Evolutionary conservation across 768 basidiomycete species (phyloP).

Genomic region (Leucosporidium yakuticum): DNA sequence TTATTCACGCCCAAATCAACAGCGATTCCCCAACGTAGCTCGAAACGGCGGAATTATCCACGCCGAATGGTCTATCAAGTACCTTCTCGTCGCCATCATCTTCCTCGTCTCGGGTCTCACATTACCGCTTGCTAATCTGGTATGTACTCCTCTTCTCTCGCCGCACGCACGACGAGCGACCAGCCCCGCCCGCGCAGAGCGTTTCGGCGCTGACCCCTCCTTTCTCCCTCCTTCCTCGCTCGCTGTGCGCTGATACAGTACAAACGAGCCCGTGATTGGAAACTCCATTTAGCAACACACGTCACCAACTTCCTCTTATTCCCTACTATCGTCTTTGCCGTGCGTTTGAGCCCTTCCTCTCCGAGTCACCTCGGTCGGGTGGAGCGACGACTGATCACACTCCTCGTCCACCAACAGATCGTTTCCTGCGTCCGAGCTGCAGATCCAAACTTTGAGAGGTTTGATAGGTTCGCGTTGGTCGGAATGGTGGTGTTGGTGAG

Average conservation of each 20-base stretch:
- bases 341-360: constrained; percentile 18
- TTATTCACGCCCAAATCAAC: constrained; percentile 24
- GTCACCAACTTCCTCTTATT: constrained; percentile 41
- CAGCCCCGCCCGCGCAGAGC: background rate
- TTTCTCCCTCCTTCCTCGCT: background rate
- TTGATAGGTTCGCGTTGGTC: constrained; percentile 38
- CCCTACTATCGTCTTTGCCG: constrained; percentile 40
- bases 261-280: constrained; percentile 35
- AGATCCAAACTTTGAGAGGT: constrained; percentile 30
- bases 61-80: constrained; percentile 39
- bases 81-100: constrained; percentile 40
- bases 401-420: constrained; percentile 14
- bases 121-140: constrained; percentile 38
- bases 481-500: constrained; percentile 39
- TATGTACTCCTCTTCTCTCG: background rate
- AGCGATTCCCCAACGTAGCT: constrained; percentile 40
- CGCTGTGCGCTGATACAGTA: background rate
- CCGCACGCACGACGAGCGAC: too few relatives aligned
- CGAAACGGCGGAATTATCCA: constrained; percentile 37
- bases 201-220: background rate
- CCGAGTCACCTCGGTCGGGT: background rate
- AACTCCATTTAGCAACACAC: constrained; percentile 41
- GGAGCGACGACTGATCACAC: background rate
- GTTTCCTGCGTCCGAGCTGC: constrained; percentile 31
- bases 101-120: constrained; percentile 41